Percentiles rank a stretch among this genome's conserved stretches.
Evolutionary conservation across 78 protist species (phyloP).

Genomic region (Paulinella micropora): DNA sequence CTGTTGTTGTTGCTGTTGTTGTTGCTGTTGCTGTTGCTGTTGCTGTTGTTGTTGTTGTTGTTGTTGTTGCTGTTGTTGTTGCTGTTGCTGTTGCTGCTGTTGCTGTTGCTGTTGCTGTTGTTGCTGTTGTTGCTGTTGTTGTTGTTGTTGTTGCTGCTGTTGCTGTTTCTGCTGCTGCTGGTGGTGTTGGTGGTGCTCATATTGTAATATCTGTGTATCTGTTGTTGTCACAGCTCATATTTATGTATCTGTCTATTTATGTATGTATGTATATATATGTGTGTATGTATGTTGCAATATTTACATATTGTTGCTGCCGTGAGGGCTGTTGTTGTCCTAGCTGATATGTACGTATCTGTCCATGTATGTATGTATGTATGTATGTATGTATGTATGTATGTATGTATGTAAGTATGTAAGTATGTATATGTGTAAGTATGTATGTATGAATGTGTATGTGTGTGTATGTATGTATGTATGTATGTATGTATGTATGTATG

Average conservation of each 20-base stretch:
- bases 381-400: neutral
- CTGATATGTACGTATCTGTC: neutral
- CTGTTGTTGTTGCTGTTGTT: neutral
- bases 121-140: neutral
- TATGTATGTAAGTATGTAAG: neutral
- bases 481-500: neutral
- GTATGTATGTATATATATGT: neutral
- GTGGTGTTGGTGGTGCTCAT: neutral
- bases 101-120: neutral
- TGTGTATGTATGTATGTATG: neutral
- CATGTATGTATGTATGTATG: neutral
- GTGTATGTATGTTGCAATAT: neutral
- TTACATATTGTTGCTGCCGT: neutral
- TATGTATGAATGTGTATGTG: neutral
- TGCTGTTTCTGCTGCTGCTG: neutral
- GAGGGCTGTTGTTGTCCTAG: neutral
- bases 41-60: neutral
- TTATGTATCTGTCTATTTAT: neutral
- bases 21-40: neutral
- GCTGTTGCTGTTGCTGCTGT: neutral
- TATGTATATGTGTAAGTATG: neutral
- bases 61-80: neutral
- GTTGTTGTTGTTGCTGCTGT: neutral
- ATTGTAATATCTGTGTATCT: neutral
- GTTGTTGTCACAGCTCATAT: neutral